Percentiles rank a stretch among this genome's conserved stretches.
phyloP scores from a whole-genome alignment of 73 alveolate genomes.

The Tetrahymena thermophila region DNA sequence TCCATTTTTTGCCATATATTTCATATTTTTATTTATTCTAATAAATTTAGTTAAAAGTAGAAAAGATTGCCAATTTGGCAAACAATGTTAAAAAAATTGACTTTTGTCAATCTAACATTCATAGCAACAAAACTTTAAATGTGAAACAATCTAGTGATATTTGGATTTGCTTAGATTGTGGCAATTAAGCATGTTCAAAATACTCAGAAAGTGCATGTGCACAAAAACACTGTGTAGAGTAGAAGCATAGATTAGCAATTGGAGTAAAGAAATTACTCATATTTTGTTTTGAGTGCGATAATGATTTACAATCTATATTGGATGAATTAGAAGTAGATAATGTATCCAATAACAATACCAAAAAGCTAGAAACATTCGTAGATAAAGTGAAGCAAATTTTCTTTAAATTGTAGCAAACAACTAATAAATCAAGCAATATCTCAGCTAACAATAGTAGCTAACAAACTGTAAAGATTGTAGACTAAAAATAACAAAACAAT shows the following conservation, averaged over 20 bases:
- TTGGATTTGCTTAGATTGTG: background rate
- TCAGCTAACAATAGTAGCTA: background rate
- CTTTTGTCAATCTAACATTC: background rate
- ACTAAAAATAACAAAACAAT: background rate
- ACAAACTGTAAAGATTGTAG: background rate
- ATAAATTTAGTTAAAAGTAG: background rate
- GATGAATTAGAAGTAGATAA: slow-evolving; percentile 10
- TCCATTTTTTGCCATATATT: background rate
- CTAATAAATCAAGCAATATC: background rate
- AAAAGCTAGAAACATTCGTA: slow-evolving; percentile 6
- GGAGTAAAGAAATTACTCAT: background rate
- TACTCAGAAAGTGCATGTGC: background rate
- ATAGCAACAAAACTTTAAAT: background rate
- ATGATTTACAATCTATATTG: slow-evolving; percentile 16
- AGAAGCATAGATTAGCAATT: background rate
- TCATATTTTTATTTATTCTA: background rate
- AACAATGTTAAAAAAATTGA: background rate
- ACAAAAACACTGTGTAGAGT: background rate
- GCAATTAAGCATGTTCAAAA: background rate
- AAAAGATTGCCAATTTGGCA: background rate
- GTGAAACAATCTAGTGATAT: background rate
- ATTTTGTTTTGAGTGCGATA: slow-evolving; percentile 33
- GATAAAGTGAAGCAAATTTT: slow-evolving; percentile 6
- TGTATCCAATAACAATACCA: background rate
- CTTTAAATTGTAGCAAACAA: background rate